phyloP scores from a whole-genome alignment of 2,329 filamentous ascomycete species.

The Colletotrichum liriopes region DNA sequence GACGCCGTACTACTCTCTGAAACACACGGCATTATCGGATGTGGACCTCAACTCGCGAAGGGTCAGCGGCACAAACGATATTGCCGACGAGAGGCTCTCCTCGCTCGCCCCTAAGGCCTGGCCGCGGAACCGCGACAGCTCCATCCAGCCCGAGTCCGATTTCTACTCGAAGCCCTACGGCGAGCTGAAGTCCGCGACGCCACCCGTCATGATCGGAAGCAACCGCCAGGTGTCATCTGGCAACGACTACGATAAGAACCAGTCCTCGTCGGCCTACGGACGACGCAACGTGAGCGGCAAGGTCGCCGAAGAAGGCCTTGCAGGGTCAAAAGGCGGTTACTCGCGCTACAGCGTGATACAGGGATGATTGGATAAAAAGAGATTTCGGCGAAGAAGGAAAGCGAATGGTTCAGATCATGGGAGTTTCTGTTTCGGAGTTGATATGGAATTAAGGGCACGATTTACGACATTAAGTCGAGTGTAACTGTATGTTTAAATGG shows the following conservation, averaged over 20 bases:
- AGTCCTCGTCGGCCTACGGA: slow-evolving; percentile 53
- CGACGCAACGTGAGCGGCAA: slow-evolving; percentile 81
- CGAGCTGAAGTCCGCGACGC: slow-evolving; percentile 67
- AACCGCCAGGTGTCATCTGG: slow-evolving; percentile 72
- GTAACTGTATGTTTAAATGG: slow-evolving; percentile 6
- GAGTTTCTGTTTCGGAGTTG: neutral
- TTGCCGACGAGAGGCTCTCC: slow-evolving; percentile 57
- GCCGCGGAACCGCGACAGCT: slow-evolving; percentile 57
- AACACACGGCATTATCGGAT: slow-evolving; percentile 59
- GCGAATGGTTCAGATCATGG: neutral
- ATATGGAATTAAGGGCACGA: neutral
- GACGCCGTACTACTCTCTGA: slow-evolving; percentile 50
- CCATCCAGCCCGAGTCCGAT: slow-evolving; percentile 64
- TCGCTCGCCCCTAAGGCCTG: slow-evolving; percentile 39
- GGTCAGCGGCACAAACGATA: slow-evolving; percentile 62
- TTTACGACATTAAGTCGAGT: neutral
- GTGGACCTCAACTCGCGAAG: slow-evolving; percentile 62
- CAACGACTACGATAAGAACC: slow-evolving; percentile 64
- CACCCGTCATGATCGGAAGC: slow-evolving; percentile 67
- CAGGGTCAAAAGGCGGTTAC: slow-evolving; percentile 49
- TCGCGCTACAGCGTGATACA: slow-evolving; percentile 46
- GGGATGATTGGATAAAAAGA: slow-evolving; percentile 14
- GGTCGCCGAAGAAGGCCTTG: slow-evolving; percentile 79
- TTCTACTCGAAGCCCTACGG: slow-evolving; percentile 74
- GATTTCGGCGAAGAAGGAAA: neutral